Percentiles rank a stretch among this genome's conserved stretches.
phyloP scores from a whole-genome alignment of 768 basidiomycete species.

The Infundibulicybe gibba region DNA sequence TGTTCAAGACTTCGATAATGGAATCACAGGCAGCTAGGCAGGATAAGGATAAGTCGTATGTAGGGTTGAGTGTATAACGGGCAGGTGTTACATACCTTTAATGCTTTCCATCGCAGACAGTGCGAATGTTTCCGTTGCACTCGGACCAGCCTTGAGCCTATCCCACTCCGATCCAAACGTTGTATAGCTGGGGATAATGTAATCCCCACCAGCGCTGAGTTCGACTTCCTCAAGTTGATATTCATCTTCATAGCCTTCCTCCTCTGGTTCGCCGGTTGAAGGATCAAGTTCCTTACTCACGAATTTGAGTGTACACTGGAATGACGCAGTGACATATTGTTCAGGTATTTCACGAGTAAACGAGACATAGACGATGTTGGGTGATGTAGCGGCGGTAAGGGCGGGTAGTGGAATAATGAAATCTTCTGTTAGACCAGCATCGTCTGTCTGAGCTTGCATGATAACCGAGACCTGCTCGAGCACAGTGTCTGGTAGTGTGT shows the following conservation, averaged over 20 bases:
- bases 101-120: constrained; percentile 90
- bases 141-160: constrained; percentile 72
- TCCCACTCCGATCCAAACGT: constrained; percentile 97
- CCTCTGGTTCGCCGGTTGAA: constrained; percentile 90
- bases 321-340: constrained; percentile 78
- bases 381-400: constrained; percentile 65
- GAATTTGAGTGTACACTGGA: constrained; percentile 90
- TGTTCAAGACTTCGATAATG: constrained; percentile 91
- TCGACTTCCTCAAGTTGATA: constrained; percentile 97
- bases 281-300: constrained; percentile 98
- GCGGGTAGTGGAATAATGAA: constrained; percentile 86
- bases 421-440: constrained; percentile 80
- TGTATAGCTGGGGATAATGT: constrained; percentile 91
- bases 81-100: constrained; percentile 61
- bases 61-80: no score
- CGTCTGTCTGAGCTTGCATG: constrained; percentile 79
- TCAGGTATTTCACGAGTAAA: constrained; percentile 82
- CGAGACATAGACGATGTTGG: constrained; percentile 89
- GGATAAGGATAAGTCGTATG: not conserved
- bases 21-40: constrained; percentile 89
- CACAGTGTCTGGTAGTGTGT: constrained; percentile 94
- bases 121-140: constrained; percentile 89
- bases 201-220: constrained; percentile 88
- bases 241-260: constrained; percentile 98
- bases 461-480: constrained; percentile 92